Conservation (phyloP, 768 basidiomycete species). For the Rhodotorula babjevae region DNA sequence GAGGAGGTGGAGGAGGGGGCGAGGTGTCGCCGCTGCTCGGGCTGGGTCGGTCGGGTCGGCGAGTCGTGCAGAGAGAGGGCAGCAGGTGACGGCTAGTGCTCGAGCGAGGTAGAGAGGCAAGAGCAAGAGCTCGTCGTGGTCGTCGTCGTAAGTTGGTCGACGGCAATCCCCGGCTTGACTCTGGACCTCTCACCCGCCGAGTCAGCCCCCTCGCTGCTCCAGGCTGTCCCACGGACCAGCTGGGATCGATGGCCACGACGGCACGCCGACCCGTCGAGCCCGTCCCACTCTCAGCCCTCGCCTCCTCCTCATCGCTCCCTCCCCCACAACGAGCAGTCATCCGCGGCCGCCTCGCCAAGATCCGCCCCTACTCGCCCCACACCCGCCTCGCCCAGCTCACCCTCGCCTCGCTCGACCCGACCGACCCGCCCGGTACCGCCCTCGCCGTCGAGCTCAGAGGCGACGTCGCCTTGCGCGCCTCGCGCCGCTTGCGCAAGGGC, state of each 20-base stretch:
- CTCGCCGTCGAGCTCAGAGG: conserved; percentile 8
- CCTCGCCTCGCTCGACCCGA: not conserved
- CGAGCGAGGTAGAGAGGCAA: not conserved
- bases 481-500: not conserved
- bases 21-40: not conserved
- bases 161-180: not conserved
- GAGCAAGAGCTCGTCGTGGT: not conserved
- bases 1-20: too few species aligned
- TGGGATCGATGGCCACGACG: too few species aligned
- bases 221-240: not conserved
- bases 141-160: not conserved
- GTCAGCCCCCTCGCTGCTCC: too few species aligned
- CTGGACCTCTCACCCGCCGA: not conserved
- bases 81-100: not conserved
- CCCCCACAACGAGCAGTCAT: not conserved
- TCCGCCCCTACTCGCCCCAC: not conserved
- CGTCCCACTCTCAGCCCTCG: not conserved
- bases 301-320: not conserved
- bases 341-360: not conserved
- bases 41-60: too few species aligned
- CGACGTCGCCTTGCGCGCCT: not conserved
- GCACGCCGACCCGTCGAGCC: not conserved
- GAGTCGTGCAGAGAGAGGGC: too few species aligned
- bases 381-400: not conserved
- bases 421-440: not conserved